Conservation (phyloP, 2,329 filamentous ascomycete genomes). For the Exserohilum turcica region DNA sequence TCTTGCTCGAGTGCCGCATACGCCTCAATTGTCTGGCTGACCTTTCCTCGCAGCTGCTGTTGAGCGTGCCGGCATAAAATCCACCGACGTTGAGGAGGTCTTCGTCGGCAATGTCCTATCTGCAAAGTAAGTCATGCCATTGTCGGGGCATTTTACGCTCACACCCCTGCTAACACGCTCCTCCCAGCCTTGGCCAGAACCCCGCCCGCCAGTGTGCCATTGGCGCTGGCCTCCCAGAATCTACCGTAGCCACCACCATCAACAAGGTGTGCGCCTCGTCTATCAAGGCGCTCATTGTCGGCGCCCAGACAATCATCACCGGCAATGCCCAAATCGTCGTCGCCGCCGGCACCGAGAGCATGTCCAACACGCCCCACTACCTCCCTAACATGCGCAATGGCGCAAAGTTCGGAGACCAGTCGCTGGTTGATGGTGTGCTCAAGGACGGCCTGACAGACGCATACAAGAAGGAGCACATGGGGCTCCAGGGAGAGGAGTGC, state of each 20-base stretch:
- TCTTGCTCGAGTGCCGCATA: not conserved
- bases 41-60: constrained; percentile 65
- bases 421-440: constrained; percentile 85
- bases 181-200: constrained; percentile 85
- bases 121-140: constrained; percentile 71
- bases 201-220: constrained; percentile 94
- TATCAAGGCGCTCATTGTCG: constrained; percentile 92
- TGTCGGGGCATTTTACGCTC: constrained; percentile 4
- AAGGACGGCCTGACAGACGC: constrained; percentile 95
- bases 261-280: constrained; percentile 99
- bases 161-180: constrained; percentile 9
- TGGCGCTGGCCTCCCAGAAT: constrained; percentile 79
- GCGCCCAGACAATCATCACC: constrained; percentile 95
- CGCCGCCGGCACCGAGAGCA: constrained; percentile 94
- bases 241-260: constrained; percentile 84
- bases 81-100: constrained; percentile 90
- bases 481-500: constrained; percentile 89
- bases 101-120: constrained; percentile 98
- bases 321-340: constrained; percentile 92
- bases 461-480: constrained; percentile 97
- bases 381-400: constrained; percentile 84
- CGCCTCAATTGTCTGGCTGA: constrained; percentile 25
- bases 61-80: constrained; percentile 84
- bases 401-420: constrained; percentile 92
- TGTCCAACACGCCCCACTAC: constrained; percentile 98